phyloP scores from a whole-genome alignment of 1,284 basidiomycete species.

The Naganishia cerealis region DNA sequence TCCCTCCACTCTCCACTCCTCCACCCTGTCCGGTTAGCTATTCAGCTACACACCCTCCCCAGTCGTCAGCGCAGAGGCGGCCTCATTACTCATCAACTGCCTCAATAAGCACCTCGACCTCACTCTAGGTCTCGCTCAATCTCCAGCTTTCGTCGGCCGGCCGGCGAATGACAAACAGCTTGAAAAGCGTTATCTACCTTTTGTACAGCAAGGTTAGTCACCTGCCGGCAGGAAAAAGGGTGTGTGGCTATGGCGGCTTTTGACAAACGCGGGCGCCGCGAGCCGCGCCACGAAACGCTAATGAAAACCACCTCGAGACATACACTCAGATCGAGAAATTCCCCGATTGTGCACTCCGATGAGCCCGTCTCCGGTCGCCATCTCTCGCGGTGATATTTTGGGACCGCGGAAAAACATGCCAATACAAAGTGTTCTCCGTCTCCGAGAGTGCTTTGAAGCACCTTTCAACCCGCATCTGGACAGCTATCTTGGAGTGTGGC shows the following conservation, averaged over 20 bases:
- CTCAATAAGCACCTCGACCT: not conserved
- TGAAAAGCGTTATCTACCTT: not conserved
- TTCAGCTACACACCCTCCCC: not conserved
- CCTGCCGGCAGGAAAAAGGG: not conserved
- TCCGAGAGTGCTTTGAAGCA: too few species aligned
- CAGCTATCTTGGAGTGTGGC: too few species aligned
- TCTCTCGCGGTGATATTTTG: not conserved
- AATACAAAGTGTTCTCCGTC: not conserved
- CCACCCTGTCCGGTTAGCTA: not conserved
- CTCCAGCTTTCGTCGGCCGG: too few species aligned
- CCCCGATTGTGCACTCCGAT: not conserved
- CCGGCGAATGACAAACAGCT: not conserved
- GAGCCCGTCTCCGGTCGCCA: not conserved
- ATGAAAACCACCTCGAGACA: too few species aligned
- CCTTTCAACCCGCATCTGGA: too few species aligned
- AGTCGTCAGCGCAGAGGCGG: not conserved
- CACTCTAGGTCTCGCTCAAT: not conserved
- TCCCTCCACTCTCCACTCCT: not conserved
- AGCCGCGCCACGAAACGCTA: not conserved
- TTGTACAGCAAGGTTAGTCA: not conserved
- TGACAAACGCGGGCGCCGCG: not conserved
- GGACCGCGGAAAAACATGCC: not conserved
- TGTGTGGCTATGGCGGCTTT: not conserved
- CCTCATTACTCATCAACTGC: not conserved
- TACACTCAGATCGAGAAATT: too few species aligned